phyloP scores from a whole-genome alignment of 1,284 basidiomycete genomes.

The Cutaneotrichosporon sp. region DNA sequence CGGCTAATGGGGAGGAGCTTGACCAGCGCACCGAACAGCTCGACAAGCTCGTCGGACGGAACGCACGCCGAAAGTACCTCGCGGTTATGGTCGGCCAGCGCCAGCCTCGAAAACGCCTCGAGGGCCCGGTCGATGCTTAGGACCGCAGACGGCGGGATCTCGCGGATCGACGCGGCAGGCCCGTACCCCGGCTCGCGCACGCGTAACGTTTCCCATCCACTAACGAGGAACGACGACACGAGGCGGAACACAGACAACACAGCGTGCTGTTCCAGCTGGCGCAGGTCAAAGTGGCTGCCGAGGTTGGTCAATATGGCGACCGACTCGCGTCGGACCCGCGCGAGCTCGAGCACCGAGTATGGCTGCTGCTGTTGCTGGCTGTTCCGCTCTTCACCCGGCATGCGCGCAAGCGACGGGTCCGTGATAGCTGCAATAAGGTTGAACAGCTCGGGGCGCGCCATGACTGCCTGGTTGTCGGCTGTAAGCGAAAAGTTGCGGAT shows the following conservation, averaged over 20 bases:
- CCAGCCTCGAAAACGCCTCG: conserved; percentile 72
- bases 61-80: conserved; percentile 62
- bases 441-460: conserved; percentile 62
- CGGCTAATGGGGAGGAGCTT: conserved; percentile 74
- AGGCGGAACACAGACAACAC: conserved; percentile 60
- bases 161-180: conserved; percentile 20
- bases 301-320: conserved; percentile 68
- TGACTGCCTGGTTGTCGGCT: conserved; percentile 64
- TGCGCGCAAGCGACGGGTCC: conserved; percentile 50
- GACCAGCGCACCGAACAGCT: conserved; percentile 64
- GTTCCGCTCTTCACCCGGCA: conserved; percentile 42
- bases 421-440: conserved; percentile 64
- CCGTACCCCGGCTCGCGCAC: conserved; percentile 52
- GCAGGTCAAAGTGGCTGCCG: conserved; percentile 53
- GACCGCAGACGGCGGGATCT: conserved; percentile 24
- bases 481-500: conserved; percentile 77
- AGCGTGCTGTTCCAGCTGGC: conserved; percentile 47
- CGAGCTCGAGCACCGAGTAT: conserved; percentile 64
- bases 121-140: conserved; percentile 55
- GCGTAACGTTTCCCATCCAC: conserved; percentile 54
- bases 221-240: conserved; percentile 62
- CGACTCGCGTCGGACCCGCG: conserved; percentile 71
- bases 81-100: conserved; percentile 73
- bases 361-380: conserved; percentile 28
- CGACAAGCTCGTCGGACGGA: conserved; percentile 57